Evolutionary conservation across 495 filamentous ascomycete genomes (phyloP), one percentile per base, ranked within the genome.

Genomic region (Aeminium ludgeri): DNA sequence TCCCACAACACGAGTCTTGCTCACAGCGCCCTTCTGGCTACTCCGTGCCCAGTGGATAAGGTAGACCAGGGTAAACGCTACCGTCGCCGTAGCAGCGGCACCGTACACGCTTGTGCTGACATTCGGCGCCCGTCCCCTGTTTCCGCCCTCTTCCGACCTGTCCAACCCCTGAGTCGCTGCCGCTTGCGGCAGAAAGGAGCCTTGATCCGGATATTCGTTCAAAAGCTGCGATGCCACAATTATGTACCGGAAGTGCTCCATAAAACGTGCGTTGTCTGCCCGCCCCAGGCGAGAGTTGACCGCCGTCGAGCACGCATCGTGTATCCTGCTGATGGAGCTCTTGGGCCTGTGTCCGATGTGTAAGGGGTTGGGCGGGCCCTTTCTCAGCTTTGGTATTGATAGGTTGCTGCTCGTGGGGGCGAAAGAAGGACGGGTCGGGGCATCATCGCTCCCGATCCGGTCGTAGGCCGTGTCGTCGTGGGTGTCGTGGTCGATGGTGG

Each of bases 241-340:
- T 25, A 86, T 79, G 56, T 96, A 96, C 18, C 89, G 80, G 41
- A 96, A 95, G 51, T 87, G 80, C 65, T 97, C 89, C 35, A 97
- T 69, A 52, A 97, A 97, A 33, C 74, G 71, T 45, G 78, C 68
- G 53, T 89, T 93, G 46, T 93, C 85, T 41, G 74, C 76, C 48
- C 78, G 70, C 29, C 82, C 79, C 46, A 95, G 70, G 39, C 78
- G 74, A 31, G 82, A 79, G 49, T 83, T 86, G 32, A 82, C 68
- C 10, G 70, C 70, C 66, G 78, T 74, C 47, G 74, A 73, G 55
- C 68, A 80, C 23, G 68, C 63, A 49, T 64, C 59, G 49, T 74
- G 72, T 40, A 78, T 49, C 38, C 59, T 65, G 34, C 62, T 62
- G 10, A 78, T 55, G 1, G 66, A 55, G 30, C 63, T 64, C 29